These are phyloP conservation scores for Dipteronia dyeriana DNA, from an alignment of 345 rosid species.

Conservation along the genomic window DNA sequence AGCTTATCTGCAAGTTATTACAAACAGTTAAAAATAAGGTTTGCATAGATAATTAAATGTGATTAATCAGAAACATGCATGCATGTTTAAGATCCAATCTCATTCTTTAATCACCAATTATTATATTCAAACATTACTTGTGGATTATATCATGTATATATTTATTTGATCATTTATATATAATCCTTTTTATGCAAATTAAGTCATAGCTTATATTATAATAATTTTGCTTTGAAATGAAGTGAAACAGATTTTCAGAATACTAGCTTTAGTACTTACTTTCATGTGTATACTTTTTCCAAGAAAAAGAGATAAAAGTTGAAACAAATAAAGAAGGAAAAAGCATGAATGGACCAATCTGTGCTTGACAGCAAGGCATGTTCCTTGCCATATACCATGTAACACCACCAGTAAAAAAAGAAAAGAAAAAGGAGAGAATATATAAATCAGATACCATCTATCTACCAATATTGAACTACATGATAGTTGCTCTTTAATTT, in stretches of 20 bases:
- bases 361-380: background rate
- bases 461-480: background rate
- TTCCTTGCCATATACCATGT: background rate
- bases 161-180: background rate
- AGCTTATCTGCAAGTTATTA: constrained; percentile 23
- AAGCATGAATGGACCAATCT: background rate
- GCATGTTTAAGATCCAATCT: constrained; percentile 30
- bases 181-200: background rate
- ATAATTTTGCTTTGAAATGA: background rate
- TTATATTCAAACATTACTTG: constrained; percentile 13
- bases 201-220: background rate
- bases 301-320: background rate
- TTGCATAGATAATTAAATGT: constrained; percentile 12
- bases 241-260: background rate
- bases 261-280: too few species aligned
- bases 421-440: background rate
- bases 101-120: background rate
- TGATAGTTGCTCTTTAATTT: background rate
- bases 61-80: constrained; percentile 2
- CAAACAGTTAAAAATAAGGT: constrained; percentile 8
- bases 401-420: background rate
- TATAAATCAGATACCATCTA: background rate
- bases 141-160: background rate
- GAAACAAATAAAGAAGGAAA: background rate
- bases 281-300: background rate